phyloP scores from a whole-genome alignment of 495 filamentous ascomycete genomes.

The Echria macrotheca region DNA sequence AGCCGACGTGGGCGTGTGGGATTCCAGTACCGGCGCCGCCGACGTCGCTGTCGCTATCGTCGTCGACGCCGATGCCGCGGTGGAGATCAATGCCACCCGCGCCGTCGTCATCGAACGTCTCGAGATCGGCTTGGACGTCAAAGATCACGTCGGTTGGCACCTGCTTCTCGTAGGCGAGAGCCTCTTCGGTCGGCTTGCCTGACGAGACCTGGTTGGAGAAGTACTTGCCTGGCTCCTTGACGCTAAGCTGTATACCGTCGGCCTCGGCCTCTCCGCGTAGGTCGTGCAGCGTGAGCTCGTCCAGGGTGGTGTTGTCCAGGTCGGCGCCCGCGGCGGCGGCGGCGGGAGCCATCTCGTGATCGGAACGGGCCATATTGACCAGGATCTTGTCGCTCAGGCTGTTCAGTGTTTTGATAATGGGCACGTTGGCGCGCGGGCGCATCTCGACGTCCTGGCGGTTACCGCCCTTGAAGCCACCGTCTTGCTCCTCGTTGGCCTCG shows the following conservation, averaged over 20 bases:
- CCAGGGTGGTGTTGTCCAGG: slow-evolving; percentile 69
- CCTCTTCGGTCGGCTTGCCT: slow-evolving; percentile 43
- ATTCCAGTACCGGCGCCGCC: slow-evolving; percentile 50
- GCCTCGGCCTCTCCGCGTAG: slow-evolving; percentile 68
- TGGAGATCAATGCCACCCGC: slow-evolving; percentile 52
- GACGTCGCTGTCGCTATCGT: slow-evolving; percentile 64
- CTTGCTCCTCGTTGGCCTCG: slow-evolving; percentile 88
- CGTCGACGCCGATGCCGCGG: slow-evolving; percentile 52
- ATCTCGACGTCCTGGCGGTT: slow-evolving; percentile 85
- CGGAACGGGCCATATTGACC: slow-evolving; percentile 72
- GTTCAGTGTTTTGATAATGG: slow-evolving; percentile 79
- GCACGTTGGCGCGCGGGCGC: slow-evolving; percentile 55
- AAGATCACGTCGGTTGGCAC: slow-evolving; percentile 61
- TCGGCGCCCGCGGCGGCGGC: slow-evolving; percentile 47
- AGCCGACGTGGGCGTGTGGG: slow-evolving; percentile 51
- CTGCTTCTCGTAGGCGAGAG: slow-evolving; percentile 55
- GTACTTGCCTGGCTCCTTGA: slow-evolving; percentile 77
- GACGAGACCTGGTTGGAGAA: slow-evolving; percentile 55
- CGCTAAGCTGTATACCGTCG: slow-evolving; percentile 72
- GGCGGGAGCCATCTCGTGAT: slow-evolving; percentile 45
- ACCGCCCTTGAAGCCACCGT: slow-evolving; percentile 60
- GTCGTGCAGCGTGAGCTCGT: slow-evolving; percentile 73
- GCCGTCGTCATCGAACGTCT: slow-evolving; percentile 41
- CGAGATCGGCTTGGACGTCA: slow-evolving; percentile 57
- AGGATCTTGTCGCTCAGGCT: slow-evolving; percentile 85